phyloP scores from a whole-genome alignment of 768 basidiomycete genomes.

The Mycena alexandri region DNA sequence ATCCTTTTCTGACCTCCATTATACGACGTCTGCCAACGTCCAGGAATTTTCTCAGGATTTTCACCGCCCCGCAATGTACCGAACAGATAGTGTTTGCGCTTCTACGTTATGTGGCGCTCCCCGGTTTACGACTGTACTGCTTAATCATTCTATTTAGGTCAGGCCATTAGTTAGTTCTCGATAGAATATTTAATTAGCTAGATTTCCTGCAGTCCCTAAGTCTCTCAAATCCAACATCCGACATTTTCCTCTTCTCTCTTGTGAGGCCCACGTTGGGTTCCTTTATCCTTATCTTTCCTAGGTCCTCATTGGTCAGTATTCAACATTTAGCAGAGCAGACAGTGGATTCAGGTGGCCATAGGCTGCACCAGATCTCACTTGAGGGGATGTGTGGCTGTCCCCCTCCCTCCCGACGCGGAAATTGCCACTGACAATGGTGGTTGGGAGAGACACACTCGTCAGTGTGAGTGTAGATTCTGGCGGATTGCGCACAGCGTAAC shows the following conservation, averaged over 20 bases:
- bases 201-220: conserved; percentile 2
- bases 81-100: too few species aligned
- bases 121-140: too few species aligned
- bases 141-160: too few species aligned
- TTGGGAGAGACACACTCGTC: conserved; percentile 3
- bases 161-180: too few species aligned
- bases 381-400: conserved; percentile 10
- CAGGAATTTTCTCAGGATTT: too few species aligned
- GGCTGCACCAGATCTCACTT: conserved; percentile 10
- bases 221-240: conserved; percentile 8
- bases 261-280: conserved; percentile 5
- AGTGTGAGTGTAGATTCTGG: conserved; percentile 2
- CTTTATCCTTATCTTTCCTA: conserved; percentile 7
- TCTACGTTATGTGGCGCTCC: too few species aligned
- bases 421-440: conserved; percentile 7
- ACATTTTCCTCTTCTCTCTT: conserved; percentile 4
- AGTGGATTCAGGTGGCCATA: conserved; percentile 1
- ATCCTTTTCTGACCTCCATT: too few species aligned
- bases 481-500: conserved; percentile 8
- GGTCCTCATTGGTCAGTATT: conserved; percentile 10
- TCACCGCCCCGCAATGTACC: too few species aligned
- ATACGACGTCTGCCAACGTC: too few species aligned
- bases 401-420: conserved; percentile 4
- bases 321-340: conserved; percentile 5
- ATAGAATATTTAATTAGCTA: background rate